Base-by-base conservation (phyloP, 2,329 filamentous ascomycete genomes). In the Arachnomyces sp. region DNA sequence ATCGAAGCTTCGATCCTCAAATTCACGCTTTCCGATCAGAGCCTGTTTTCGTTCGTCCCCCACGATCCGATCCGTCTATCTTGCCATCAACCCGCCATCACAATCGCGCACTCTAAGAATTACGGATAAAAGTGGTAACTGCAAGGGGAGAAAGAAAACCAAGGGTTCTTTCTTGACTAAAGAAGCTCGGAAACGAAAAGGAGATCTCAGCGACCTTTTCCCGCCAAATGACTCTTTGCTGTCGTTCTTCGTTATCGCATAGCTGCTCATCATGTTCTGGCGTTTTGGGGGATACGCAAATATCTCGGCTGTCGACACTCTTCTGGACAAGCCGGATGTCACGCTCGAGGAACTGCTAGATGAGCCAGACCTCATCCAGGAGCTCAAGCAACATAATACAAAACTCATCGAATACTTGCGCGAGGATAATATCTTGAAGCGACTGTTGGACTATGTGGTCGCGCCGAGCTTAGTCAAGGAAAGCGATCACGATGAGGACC, bases 251-350 rank as follows among this genome's bases (percentile, higher is more conserved):
- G 15, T 29, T 20, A 20, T 34, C 28, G 25, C n/a, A n/a, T n/a
- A n/a, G n/a, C n/a, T n/a, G n/a, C 59, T 57, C 81, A 90, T 66
- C 72, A 98, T 98, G 92, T 98, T 98, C 70, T 98, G 92, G 92
- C 84, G 90, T 70, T 98, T 96, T 76, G 90, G 92, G 76, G 88
- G 88, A 60, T 96, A 96, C 76, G 86, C 89, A 74, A 94, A 87
- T 75, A 84, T 94, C 68, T 95, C 90, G 57, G 84, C 89, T 60
- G 87, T 98, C 66, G 92, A 96, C 67, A 88, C 82, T 53, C 85
- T 98, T 58, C 87, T 98, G 63, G 92, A 98, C 63, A 94, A 94
- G 67, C 81, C 78, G 54, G 85, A 94, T 67, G 89, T 95, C 61
- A 88, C 85, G 38, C 82, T 96, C 50, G 92, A 98, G 67, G 90